Base-by-base conservation (phyloP, 306 rosid species). In the Arachis hypogaea region DNA sequence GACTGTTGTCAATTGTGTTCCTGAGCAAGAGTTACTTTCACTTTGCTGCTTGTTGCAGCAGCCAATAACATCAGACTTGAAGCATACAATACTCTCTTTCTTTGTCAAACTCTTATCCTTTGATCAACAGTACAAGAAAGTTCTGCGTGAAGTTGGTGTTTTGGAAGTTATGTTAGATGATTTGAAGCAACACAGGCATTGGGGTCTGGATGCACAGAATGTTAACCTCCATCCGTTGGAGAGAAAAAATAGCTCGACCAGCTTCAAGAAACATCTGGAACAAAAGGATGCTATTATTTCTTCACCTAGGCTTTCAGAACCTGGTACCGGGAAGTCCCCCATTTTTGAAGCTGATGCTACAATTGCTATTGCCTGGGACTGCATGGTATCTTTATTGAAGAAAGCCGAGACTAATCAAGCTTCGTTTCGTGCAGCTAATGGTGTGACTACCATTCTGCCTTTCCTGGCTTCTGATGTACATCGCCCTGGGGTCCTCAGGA, bases 21-120 rank as follows among this genome's bases (percentile, higher is more conserved):
- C 99, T 6, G 99, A 95, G 82, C 99, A 95, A 83, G 99, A 95
- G 72, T 89, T 95, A 74, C 96, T 95, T 46, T 95, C 99, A 66
- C 98, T 95, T 83, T 95, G 99, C 88, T 95, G 98, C 85, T 85
- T 95, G 69, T 73, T 95, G 83, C 99, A 95, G 86, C 99, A 95
- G 74, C 96, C 98, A 66, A 95, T 95, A 86, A 81, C 90, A 50
- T 87, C 99, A 33, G 96, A 78, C 14, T 84, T 95, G 79, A 95
- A 95, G 91, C 90, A 83, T 82, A 87, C 92, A 11, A 88, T 95
- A 83, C 93, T 95, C 77, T 86, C 97, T 14, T 95, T 95, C 81
- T 95, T 92, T 77, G 96, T 92, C 52, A 95, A 95, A 80, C 97
- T 95, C 72, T 84, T 95, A 78, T 95, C 99, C 61, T 95, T 95